phyloP scores from a whole-genome alignment of 352 stramenopile genomes.

The Thraustochytrium striatum region DNA sequence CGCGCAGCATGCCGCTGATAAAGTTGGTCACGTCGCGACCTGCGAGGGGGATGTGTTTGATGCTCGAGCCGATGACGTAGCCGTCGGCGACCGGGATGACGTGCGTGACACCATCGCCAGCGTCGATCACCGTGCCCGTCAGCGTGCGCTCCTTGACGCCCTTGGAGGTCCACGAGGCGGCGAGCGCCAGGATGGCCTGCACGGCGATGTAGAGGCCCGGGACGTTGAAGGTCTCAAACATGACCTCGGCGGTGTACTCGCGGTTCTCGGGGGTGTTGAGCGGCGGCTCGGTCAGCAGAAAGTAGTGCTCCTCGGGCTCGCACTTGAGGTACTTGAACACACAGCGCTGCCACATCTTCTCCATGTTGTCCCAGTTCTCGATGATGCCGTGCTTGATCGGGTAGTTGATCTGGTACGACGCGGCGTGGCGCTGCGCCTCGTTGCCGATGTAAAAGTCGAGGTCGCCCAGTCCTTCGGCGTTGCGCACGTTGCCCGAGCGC shows the following conservation, averaged over 20 bases:
- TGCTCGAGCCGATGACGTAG: constrained; percentile 90
- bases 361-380: constrained; percentile 86
- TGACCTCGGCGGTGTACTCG: constrained; percentile 89
- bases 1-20: constrained; percentile 81
- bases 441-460: constrained; percentile 92
- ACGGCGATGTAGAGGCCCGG: constrained; percentile 88
- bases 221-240: constrained; percentile 94
- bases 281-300: constrained; percentile 79
- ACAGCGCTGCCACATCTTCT: constrained; percentile 84
- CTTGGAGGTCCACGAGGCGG: constrained; percentile 85
- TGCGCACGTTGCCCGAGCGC: constrained; percentile 61
- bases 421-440: constrained; percentile 77
- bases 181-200: constrained; percentile 87
- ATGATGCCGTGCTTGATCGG: constrained; percentile 65
- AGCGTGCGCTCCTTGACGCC: constrained; percentile 72
- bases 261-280: constrained; percentile 90
- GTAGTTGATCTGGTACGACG: constrained; percentile 83
- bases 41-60: constrained; percentile 87
- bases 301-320: constrained; percentile 86
- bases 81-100: constrained; percentile 87
- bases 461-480: constrained; percentile 82
- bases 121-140: constrained; percentile 88
- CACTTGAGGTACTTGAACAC: constrained; percentile 88
- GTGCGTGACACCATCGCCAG: constrained; percentile 86
- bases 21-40: constrained; percentile 90